Conservation (phyloP, 176 grass and related monocot genomes). For the Ananas comosus region DNA sequence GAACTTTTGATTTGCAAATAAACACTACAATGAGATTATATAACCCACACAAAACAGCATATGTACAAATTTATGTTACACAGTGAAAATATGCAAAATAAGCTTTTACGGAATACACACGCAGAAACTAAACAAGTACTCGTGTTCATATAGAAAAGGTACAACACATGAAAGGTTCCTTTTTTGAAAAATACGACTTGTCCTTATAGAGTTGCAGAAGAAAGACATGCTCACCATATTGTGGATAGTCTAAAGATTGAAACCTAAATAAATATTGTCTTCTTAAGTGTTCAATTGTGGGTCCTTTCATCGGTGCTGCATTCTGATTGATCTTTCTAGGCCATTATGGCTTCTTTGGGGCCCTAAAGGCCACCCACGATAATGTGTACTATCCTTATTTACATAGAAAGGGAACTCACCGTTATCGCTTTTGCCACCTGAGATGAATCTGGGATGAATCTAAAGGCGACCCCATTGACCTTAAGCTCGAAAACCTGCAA, state of each 20-base stretch:
- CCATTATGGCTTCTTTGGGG: neutral
- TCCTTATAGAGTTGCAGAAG: no score
- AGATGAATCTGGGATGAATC: constrained; percentile 82
- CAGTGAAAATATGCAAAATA: neutral
- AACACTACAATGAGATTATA: neutral
- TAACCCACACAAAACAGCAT: neutral
- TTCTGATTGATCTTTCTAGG: no score
- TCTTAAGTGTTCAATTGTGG: no score
- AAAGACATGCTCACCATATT: no score
- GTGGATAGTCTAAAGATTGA: no score
- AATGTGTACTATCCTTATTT: neutral
- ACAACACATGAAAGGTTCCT: neutral
- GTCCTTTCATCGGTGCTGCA: no score
- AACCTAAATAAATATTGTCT: no score
- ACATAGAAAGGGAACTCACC: constrained; percentile 28
- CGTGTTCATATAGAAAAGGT: neutral
- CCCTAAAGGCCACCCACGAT: neutral
- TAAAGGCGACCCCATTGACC: constrained; percentile 70
- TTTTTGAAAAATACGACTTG: neutral
- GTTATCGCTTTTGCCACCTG: constrained; percentile 82
- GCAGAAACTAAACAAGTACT: neutral
- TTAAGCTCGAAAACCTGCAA: constrained; percentile 80
- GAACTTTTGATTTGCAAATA: neutral
- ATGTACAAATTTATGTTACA: neutral
- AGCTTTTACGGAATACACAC: neutral